Evolutionary conservation across 192 early-diverging fungal genomes (phyloP).

Genomic region (Nowakowskiella sp.): DNA sequence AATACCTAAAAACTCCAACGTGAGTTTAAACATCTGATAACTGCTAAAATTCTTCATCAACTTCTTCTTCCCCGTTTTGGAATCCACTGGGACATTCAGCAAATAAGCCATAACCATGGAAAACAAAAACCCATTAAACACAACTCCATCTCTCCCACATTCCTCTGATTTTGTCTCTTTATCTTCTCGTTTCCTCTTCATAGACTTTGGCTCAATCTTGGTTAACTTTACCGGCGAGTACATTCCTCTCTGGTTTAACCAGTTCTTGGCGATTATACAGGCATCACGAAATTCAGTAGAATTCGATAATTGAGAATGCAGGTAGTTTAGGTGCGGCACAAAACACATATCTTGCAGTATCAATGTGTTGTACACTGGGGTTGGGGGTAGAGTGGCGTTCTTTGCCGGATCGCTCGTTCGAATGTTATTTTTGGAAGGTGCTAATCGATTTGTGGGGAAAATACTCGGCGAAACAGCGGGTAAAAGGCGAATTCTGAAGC

Average conservation of each 20-base stretch:
- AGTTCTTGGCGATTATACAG: constrained; percentile 70
- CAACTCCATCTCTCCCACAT: constrained; percentile 21
- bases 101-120: constrained; percentile 85
- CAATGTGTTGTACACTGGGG: constrained; percentile 84
- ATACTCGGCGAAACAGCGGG: constrained; percentile 58
- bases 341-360: constrained; percentile 69
- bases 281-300: constrained; percentile 76
- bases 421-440: constrained; percentile 75
- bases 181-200: too few species aligned
- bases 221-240: too few species aligned
- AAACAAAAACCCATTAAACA: constrained; percentile 71
- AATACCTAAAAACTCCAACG: constrained; percentile 69
- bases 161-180: constrained; percentile 19
- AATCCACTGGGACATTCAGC: constrained; percentile 48
- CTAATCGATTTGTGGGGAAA: constrained; percentile 62
- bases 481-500: constrained; percentile 67
- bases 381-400: constrained; percentile 39
- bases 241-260: constrained; percentile 58
- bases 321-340: constrained; percentile 64
- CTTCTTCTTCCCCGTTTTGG: constrained; percentile 46
- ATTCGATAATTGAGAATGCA: constrained; percentile 64
- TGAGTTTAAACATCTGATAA: constrained; percentile 79
- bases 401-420: constrained; percentile 27
- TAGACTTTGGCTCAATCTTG: too few species aligned
- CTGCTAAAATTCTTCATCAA: constrained; percentile 65